phyloP scores from a whole-genome alignment of 164 flowering plant species.

The Umbilicus rupestris region DNA sequence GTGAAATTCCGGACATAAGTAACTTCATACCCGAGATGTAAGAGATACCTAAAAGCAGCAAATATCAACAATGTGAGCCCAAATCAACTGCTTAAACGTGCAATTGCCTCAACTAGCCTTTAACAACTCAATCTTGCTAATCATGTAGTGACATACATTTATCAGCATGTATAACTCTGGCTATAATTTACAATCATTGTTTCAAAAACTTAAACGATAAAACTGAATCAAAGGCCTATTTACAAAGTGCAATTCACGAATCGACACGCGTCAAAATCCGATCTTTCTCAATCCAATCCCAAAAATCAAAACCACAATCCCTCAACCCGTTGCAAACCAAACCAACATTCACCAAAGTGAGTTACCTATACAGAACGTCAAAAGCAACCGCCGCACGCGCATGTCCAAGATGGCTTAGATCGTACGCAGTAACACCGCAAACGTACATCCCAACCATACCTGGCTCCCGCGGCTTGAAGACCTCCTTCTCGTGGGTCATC shows the following conservation, averaged over 20 bases:
- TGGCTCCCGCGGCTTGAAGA: slow-evolving; percentile 37
- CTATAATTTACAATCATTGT: too few species aligned
- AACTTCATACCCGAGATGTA: slow-evolving; percentile 72
- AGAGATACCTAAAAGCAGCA: slow-evolving; percentile 43
- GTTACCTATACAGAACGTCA: slow-evolving; percentile 64
- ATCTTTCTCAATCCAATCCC: too few species aligned
- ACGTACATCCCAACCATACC: slow-evolving; percentile 76
- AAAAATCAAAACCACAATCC: too few species aligned
- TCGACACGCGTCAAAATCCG: too few species aligned
- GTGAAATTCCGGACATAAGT: slow-evolving; percentile 86
- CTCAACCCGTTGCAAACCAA: background rate
- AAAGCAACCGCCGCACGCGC: slow-evolving; percentile 81
- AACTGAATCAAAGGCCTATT: too few species aligned
- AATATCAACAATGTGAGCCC: background rate
- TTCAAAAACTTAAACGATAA: too few species aligned
- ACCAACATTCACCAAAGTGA: background rate
- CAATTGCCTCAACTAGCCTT: too few species aligned
- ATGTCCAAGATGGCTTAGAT: slow-evolving; percentile 77
- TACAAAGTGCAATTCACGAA: too few species aligned
- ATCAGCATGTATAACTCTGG: too few species aligned
- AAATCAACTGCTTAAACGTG: background rate
- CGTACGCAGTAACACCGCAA: slow-evolving; percentile 75
- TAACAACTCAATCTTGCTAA: too few species aligned
- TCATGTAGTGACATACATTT: too few species aligned
- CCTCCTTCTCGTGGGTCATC: slow-evolving; percentile 59